Conservation (phyloP, 2,329 filamentous ascomycete species). For the Aspergillus persii region DNA sequence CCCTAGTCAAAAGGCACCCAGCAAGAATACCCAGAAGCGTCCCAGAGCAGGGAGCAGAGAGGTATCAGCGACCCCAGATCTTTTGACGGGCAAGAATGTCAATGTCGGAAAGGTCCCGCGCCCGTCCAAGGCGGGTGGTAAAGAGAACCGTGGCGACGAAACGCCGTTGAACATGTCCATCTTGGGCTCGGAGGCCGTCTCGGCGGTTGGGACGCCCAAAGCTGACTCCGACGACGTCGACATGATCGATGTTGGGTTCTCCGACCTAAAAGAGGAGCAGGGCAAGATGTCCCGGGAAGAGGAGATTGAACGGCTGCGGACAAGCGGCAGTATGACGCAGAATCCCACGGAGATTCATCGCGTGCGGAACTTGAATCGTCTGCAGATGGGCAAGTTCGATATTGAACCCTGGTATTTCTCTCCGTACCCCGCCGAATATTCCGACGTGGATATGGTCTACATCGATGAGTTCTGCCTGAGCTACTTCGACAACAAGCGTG, state of each 20-base stretch:
- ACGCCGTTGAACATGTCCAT: constrained; percentile 33
- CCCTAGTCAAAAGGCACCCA: constrained; percentile 50
- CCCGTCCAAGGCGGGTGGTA: constrained; percentile 58
- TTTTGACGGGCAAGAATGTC: constrained; percentile 47
- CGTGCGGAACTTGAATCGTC: constrained; percentile 88
- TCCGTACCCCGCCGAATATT: constrained; percentile 87
- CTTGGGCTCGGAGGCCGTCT: constrained; percentile 36
- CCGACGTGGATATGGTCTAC: constrained; percentile 84
- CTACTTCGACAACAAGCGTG: constrained; percentile 80
- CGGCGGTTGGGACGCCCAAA: constrained; percentile 40
- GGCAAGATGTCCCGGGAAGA: constrained; percentile 65
- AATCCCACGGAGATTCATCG: constrained; percentile 96
- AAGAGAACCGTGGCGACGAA: constrained; percentile 56
- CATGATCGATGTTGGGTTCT: constrained; percentile 40
- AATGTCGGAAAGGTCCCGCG: constrained; percentile 48
- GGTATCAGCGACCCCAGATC: constrained; percentile 56
- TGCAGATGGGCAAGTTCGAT: constrained; percentile 90
- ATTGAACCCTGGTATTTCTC: constrained; percentile 99
- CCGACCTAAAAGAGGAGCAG: constrained; percentile 37
- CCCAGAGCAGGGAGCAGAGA: constrained; percentile 51
- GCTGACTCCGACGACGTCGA: constrained; percentile 42
- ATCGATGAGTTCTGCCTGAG: constrained; percentile 96
- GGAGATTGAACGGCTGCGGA: constrained; percentile 94
- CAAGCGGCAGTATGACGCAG: constrained; percentile 96
- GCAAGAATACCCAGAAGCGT: constrained; percentile 59